Conservation (phyloP, 2,329 filamentous ascomycete genomes). For the Penicillium sp. region DNA sequence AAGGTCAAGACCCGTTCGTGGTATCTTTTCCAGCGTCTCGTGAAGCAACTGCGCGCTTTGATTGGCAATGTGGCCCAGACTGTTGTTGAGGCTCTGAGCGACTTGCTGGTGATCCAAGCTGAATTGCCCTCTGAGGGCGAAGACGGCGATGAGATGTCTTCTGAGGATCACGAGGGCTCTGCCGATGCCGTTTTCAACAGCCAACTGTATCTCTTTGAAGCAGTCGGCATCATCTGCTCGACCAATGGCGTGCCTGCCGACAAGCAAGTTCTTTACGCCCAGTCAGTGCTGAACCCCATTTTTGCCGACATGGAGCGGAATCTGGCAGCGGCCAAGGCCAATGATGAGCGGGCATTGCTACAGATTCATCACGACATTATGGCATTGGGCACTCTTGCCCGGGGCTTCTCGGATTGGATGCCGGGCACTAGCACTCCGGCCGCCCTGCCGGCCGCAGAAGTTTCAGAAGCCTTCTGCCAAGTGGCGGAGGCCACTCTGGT, state of each 20-base stretch:
- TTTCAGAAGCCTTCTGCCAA: constrained; percentile 79
- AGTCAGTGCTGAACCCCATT: constrained; percentile 83
- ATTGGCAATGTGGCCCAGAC: constrained; percentile 88
- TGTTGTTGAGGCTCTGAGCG: constrained; percentile 84
- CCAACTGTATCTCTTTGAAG: constrained; percentile 91
- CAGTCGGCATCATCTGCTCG: constrained; percentile 88
- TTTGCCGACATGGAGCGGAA: constrained; percentile 86
- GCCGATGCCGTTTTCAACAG: constrained; percentile 88
- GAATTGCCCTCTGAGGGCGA: constrained; percentile 75
- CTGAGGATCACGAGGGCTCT: constrained; percentile 84
- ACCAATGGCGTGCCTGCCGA: constrained; percentile 72
- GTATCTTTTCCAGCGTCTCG: constrained; percentile 93
- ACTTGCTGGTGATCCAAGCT: constrained; percentile 85
- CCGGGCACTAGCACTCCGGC: constrained; percentile 56
- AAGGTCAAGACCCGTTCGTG: constrained; percentile 88
- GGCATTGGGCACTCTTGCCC: constrained; percentile 87
- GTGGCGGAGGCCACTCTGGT: constrained; percentile 88
- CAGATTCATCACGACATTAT: constrained; percentile 97
- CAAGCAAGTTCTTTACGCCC: constrained; percentile 83
- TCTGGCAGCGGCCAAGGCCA: constrained; percentile 70
- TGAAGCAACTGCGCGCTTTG: constrained; percentile 79
- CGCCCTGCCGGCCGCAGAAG: constrained; percentile 59
- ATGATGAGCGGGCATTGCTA: constrained; percentile 76
- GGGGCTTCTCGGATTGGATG: constrained; percentile 88
- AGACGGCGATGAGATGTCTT: constrained; percentile 88